Percentiles rank a stretch among this genome's conserved stretches.
Evolutionary conservation across 208 protist genomes (phyloP).

Genomic region (Trichomonas vaginalis): DNA sequence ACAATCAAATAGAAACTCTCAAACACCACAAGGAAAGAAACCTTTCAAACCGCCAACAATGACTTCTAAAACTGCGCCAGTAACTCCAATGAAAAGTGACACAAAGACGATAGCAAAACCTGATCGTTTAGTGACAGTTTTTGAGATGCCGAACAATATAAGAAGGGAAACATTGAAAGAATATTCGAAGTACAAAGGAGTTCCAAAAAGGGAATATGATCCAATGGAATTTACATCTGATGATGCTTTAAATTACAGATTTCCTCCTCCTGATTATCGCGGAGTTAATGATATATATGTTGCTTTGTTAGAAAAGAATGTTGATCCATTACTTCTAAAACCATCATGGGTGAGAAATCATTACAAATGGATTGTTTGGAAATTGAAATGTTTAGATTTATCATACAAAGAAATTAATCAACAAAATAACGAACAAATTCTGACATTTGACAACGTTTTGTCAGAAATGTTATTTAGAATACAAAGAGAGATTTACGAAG

Average conservation of each 20-base stretch:
- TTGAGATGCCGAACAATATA: background rate
- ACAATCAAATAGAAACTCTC: background rate
- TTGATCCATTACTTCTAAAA: background rate
- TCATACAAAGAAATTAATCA: background rate
- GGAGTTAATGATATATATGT: background rate
- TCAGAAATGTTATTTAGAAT: background rate
- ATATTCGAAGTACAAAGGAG: background rate
- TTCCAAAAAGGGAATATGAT: background rate
- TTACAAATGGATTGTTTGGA: constrained; percentile 18
- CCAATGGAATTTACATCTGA: background rate
- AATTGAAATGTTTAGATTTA: background rate
- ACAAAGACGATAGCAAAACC: background rate
- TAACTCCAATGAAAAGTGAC: background rate
- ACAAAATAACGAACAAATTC: background rate
- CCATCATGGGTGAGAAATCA: background rate
- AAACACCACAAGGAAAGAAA: background rate
- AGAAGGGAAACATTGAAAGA: background rate
- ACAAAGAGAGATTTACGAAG: background rate
- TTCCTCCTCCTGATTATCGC: background rate
- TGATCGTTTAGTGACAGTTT: background rate
- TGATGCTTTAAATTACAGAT: background rate
- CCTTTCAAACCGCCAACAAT: background rate
- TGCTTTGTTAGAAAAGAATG: background rate
- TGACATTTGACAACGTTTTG: background rate
- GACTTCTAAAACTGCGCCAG: background rate